A percentile compares a stretch with the other conserved stretches of the same genome.
phyloP scores from a whole-genome alignment of 2,329 filamentous ascomycete species.

The Ampelomyces quisqualis region DNA sequence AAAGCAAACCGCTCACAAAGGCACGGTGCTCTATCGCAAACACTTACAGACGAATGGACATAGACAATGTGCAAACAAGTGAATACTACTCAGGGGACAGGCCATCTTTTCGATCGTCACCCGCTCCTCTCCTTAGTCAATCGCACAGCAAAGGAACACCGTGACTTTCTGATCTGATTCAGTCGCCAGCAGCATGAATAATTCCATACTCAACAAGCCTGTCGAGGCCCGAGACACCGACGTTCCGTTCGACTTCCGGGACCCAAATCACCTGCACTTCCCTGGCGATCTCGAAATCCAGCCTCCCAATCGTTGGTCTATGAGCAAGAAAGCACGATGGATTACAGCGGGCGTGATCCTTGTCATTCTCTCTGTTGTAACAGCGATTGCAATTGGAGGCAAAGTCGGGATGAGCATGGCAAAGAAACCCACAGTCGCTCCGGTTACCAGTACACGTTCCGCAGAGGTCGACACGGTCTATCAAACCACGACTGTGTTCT shows the following conservation, averaged over 20 bases:
- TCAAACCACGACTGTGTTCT: neutral
- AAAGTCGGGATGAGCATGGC: neutral
- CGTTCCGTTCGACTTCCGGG: slow-evolving; percentile 5
- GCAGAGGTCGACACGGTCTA: neutral
- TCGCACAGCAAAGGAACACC: neutral
- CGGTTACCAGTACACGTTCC: neutral
- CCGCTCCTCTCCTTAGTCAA: neutral
- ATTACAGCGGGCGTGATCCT: neutral
- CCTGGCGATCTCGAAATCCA: slow-evolving; percentile 1
- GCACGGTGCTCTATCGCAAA: too few species aligned
- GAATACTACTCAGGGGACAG: too few species aligned
- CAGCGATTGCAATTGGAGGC: neutral
- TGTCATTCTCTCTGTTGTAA: neutral
- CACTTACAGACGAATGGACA: too few species aligned
- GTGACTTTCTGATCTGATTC: neutral
- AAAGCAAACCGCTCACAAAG: too few species aligned
- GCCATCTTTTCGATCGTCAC: too few species aligned
- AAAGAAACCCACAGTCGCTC: neutral
- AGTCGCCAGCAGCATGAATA: neutral
- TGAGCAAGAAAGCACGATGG: neutral
- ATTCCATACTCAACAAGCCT: neutral
- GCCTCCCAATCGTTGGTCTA: neutral
- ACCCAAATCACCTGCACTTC: slow-evolving; percentile 8
- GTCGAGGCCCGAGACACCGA: neutral
- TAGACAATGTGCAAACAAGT: too few species aligned